A percentile compares a stretch with the other conserved stretches of the same genome.
Evolutionary conservation across 768 basidiomycete genomes (phyloP).

Genomic region (Amanita thiersii): DNA sequence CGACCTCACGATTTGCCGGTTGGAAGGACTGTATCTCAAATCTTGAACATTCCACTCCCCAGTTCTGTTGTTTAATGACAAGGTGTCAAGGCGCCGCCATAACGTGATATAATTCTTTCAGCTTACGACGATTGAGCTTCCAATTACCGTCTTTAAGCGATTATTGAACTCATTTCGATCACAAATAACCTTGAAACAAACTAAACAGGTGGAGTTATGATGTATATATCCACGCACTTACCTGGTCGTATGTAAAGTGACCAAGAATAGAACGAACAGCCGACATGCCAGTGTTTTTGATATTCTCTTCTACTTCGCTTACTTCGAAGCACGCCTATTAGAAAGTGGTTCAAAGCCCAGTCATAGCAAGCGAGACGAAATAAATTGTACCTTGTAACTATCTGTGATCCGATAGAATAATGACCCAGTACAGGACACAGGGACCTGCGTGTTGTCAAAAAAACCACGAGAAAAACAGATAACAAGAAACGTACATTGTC

Average conservation of each 20-base stretch:
- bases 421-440: conserved; percentile 44
- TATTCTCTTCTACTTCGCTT: conserved; percentile 38
- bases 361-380: not conserved
- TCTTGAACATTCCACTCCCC: conserved; percentile 51
- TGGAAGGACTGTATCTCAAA: conserved; percentile 57
- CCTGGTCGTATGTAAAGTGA: conserved; percentile 39
- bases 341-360: not conserved
- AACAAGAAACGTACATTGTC: conserved; percentile 24
- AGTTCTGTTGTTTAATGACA: conserved; percentile 23
- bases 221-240: conserved; percentile 11
- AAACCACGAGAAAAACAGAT: not conserved
- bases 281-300: conserved; percentile 44
- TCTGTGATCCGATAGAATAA: conserved; percentile 45
- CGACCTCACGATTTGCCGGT: conserved; percentile 52
- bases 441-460: conserved; percentile 24
- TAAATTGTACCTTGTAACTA: conserved; percentile 32
- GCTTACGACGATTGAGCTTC: conserved; percentile 35
- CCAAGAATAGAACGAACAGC: conserved; percentile 50
- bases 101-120: not conserved
- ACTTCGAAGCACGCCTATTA: conserved; percentile 40
- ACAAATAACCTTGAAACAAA: conserved; percentile 32
- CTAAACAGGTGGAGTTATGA: no score
- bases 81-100: not conserved
- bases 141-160: conserved; percentile 39
- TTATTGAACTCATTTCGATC: conserved; percentile 48